Percentiles rank a stretch among this genome's conserved stretches.
These are phyloP conservation scores for Aspergillus eucalypticola DNA, from an alignment of 2,329 filamentous ascomycete genomes.

Conservation along the genomic window DNA sequence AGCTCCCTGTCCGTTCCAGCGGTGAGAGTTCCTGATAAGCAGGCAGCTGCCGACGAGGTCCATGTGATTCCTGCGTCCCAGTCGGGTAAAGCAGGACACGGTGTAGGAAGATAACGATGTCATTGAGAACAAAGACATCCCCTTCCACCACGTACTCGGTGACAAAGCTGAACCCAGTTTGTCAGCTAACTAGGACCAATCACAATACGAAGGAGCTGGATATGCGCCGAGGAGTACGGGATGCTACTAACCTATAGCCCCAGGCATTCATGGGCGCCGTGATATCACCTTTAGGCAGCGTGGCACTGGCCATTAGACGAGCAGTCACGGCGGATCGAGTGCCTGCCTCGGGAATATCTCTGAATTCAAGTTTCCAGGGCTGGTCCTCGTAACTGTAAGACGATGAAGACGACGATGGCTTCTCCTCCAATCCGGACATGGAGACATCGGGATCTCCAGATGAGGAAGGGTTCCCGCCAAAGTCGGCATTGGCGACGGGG, in stretches of 20 bases:
- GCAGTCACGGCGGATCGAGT: constrained; percentile 56
- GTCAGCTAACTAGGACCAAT: constrained; percentile 9
- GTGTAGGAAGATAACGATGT: constrained; percentile 59
- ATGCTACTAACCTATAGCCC: constrained; percentile 53
- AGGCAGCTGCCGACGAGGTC: constrained; percentile 44
- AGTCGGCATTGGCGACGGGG: constrained; percentile 41
- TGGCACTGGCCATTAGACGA: constrained; percentile 52
- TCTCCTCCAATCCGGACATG: constrained; percentile 32
- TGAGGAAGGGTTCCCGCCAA: constrained; percentile 26
- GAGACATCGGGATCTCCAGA: constrained; percentile 36
- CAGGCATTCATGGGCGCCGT: constrained; percentile 53
- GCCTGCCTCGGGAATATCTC: constrained; percentile 53
- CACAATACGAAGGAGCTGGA: constrained; percentile 5
- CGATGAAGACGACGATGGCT: constrained; percentile 17
- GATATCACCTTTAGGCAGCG: constrained; percentile 53
- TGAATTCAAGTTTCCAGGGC: constrained; percentile 49
- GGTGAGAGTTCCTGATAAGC: constrained; percentile 49
- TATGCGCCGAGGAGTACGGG: constrained; percentile 7
- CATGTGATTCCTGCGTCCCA: constrained; percentile 30
- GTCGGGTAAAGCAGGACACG: constrained; percentile 53
- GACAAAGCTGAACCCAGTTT: constrained; percentile 48
- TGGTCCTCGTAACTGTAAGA: constrained; percentile 40
- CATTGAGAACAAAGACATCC: constrained; percentile 59
- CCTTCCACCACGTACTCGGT: constrained; percentile 60
- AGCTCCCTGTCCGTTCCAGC: constrained; percentile 59